Evolutionary conservation across 257 asterid genomes (phyloP).

Genomic region (Solanum chmielewskii): DNA sequence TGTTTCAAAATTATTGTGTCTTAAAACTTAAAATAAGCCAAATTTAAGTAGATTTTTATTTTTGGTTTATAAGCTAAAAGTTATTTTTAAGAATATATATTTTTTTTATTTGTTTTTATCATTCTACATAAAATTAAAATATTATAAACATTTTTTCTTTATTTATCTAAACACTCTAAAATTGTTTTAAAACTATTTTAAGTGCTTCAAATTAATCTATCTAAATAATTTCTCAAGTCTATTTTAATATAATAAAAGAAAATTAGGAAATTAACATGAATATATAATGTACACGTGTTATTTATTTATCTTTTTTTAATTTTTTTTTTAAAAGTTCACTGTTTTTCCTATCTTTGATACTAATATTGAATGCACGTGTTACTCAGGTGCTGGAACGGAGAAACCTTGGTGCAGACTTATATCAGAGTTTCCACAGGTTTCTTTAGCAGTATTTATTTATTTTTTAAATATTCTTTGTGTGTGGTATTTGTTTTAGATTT

Average conservation of each 20-base stretch:
- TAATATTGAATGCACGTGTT: not conserved
- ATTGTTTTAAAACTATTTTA: too few species aligned
- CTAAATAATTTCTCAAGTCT: not conserved
- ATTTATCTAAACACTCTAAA: not conserved
- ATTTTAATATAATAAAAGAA: not conserved
- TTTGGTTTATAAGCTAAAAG: not conserved
- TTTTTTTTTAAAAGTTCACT: not conserved
- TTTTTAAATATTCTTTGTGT: too few species aligned
- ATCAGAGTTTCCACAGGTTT: constrained; percentile 12
- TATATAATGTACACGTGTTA: not conserved
- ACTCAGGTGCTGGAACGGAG: not conserved
- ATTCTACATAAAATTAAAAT: too few species aligned
- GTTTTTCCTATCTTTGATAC: too few species aligned
- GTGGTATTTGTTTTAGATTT: not conserved
- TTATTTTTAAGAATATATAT: too few species aligned
- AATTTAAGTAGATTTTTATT: not conserved
- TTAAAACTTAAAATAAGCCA: not conserved
- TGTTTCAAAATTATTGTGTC: not conserved
- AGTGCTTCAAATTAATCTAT: not conserved
- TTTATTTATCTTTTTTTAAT: too few species aligned
- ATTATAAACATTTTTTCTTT: too few species aligned
- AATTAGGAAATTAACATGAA: not conserved
- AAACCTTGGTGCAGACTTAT: not conserved
- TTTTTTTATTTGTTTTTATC: too few species aligned
- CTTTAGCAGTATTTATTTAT: not conserved